phyloP scores from a whole-genome alignment of 2,329 filamentous ascomycete species.

The Phyllosticta capitalensis region DNA sequence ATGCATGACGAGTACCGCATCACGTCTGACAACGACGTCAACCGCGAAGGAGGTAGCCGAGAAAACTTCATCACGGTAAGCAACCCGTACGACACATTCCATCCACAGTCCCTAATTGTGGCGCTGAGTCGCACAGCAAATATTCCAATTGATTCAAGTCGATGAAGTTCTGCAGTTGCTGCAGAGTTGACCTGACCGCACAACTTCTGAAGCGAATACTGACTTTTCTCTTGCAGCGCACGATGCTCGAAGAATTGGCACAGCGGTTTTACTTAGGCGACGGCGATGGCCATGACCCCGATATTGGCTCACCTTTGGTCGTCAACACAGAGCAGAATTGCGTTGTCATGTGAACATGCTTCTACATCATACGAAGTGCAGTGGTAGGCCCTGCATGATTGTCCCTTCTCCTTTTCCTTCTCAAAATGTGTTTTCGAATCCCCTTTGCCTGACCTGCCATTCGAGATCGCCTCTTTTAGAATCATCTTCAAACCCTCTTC shows the following conservation, averaged over 20 bases:
- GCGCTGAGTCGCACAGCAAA: background rate
- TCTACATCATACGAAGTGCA: background rate
- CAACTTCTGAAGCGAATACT: background rate
- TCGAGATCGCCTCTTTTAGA: background rate
- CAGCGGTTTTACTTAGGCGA: constrained; percentile 22
- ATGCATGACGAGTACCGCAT: constrained; percentile 54
- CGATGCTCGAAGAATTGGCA: constrained; percentile 28
- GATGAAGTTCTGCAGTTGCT: background rate
- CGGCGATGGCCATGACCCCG: constrained; percentile 15
- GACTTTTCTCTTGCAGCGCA: constrained; percentile 14
- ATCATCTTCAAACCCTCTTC: background rate
- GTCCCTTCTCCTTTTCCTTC: background rate
- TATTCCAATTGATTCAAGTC: background rate
- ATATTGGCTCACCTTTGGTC: background rate
- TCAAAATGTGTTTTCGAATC: background rate
- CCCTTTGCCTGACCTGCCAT: background rate
- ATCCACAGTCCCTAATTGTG: background rate
- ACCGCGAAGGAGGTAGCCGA: constrained; percentile 47
- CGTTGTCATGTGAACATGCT: background rate
- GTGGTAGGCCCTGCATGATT: background rate
- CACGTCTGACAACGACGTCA: constrained; percentile 51
- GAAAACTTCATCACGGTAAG: constrained; percentile 49
- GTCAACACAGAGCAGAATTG: background rate
- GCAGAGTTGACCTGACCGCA: background rate
- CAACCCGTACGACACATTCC: constrained; percentile 9